Base-by-base conservation (phyloP, 78 protist genomes). In the Mastigamoeba balamuthi region DNA sequence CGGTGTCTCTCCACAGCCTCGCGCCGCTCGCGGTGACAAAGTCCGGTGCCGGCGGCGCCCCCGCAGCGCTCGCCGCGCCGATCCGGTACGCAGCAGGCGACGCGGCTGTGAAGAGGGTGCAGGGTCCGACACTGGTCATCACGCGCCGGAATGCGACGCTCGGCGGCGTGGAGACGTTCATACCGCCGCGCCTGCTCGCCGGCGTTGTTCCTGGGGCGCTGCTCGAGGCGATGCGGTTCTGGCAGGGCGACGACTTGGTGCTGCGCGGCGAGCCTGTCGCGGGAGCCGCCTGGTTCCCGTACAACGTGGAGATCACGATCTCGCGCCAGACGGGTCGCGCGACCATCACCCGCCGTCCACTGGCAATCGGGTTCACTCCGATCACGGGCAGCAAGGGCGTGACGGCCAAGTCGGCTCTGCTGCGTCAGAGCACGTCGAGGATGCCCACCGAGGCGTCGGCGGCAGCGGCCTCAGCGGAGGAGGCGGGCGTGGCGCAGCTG, bases 161-260 rank as follows among this genome's bases (percentile, higher is more conserved):
- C 33, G 48, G 72, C 52, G 83, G 75, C 10, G 29, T 2, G 6
- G 85, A 80, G 42, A 27, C 8, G 70, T 74, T 10, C 52, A 27
- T 75, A 0, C 85, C 85, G 9, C 63, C 65, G 7, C 43, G 58
- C 4, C 66, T 64, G 7, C 68, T 80, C 40, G 64, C 28, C 29
- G 85, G 85, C 6, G 0, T 40, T 37, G 29, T 80, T 25, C 85
- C 85, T 0, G 77, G 58, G 1, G 79, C 37, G 28, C 70, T 80
- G 6, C 28, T 80, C 6, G 33, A 5, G n/a, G 0, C 4, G 25
- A 33, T 33, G 69, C 1, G 0, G 17, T 66, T 80, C 43, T 80
- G 79, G 80, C 75, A 44, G 23, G 72, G 78, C 42, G 78, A 1
- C 23, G 78, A 70, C 67, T 44, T 37, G 40, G 10, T 80, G 10